phyloP scores from a whole-genome alignment of 108 stramenopile species.

The Cyclotella atomus region DNA sequence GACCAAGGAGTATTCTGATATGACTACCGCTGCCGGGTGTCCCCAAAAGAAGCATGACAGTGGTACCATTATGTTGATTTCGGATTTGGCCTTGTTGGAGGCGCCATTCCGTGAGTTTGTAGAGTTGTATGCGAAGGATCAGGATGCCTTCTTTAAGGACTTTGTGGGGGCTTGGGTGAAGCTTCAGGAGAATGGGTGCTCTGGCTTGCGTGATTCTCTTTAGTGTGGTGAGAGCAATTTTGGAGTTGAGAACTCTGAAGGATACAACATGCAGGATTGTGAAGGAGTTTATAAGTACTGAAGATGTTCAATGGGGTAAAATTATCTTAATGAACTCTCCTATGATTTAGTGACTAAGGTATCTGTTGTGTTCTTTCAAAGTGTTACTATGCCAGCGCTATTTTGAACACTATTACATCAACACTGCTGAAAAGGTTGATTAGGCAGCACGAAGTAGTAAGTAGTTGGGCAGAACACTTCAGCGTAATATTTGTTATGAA shows the following conservation, averaged over 20 bases:
- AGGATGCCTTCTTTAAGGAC: conserved; percentile 44
- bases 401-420: no score
- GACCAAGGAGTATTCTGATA: conserved; percentile 37
- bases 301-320: no score
- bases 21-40: conserved; percentile 46
- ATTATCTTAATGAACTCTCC: no score
- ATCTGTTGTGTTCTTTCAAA: no score
- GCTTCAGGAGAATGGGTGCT: conserved; percentile 54
- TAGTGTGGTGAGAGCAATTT: conserved; percentile 5
- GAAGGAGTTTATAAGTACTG: no score
- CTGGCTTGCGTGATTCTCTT: conserved; percentile 44
- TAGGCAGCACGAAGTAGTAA: no score
- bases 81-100: conserved; percentile 54
- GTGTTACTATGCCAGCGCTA: no score
- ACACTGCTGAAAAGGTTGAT: no score
- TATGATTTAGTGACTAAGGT: no score
- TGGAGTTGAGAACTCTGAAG: background rate
- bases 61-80: conserved; percentile 51
- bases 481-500: no score
- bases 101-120: conserved; percentile 39
- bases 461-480: no score
- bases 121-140: conserved; percentile 47
- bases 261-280: background rate
- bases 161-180: conserved; percentile 45
- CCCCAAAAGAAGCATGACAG: conserved; percentile 36